Evolutionary conservation across 148 eudicot genomes (phyloP).

Genomic region (Rhododendron molle): DNA sequence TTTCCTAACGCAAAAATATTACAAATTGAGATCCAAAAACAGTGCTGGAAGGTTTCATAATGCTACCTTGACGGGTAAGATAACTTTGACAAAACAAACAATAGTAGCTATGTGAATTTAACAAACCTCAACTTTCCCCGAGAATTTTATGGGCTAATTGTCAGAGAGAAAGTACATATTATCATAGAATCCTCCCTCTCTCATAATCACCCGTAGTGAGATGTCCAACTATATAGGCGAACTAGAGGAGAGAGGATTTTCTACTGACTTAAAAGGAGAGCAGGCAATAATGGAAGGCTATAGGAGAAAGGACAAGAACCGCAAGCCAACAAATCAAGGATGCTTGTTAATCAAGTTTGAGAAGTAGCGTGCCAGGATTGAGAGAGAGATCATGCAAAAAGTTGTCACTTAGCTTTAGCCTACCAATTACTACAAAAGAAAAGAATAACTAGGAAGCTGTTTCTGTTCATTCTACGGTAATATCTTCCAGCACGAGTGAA

Average conservation of each 20-base stretch:
- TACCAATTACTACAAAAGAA: background rate
- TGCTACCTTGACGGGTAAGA: background rate
- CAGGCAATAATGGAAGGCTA: background rate
- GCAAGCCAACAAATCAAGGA: background rate
- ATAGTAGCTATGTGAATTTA: background rate
- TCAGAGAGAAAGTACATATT: background rate
- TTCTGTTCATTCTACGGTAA: background rate
- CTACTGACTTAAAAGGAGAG: background rate
- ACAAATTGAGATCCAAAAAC: background rate
- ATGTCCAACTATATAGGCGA: background rate
- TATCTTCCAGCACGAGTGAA: background rate
- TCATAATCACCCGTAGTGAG: background rate
- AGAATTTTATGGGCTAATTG: background rate
- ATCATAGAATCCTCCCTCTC: background rate
- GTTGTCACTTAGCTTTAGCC: background rate
- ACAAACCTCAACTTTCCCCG: background rate
- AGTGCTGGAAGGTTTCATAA: background rate
- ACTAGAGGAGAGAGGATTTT: background rate
- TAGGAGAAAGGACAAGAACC: background rate
- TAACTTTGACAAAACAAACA: background rate
- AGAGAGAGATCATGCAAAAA: background rate
- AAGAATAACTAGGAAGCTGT: background rate
- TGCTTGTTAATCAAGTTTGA: background rate
- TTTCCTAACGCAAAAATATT: background rate
- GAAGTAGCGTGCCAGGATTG: background rate